Base-by-base conservation (phyloP, 331 rosid species). In the Spiraea crenata region DNA sequence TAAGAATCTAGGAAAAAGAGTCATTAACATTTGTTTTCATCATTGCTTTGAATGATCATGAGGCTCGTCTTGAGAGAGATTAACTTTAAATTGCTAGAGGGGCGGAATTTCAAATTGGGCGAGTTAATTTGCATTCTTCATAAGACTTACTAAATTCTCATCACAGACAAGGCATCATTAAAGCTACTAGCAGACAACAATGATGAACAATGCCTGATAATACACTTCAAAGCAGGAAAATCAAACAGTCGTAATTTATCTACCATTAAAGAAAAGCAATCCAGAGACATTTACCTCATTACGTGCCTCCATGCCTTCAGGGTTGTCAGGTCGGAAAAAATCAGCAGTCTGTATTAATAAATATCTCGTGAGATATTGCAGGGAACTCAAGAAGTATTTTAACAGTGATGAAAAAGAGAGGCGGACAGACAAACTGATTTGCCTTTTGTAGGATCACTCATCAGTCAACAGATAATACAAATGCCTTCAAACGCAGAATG, bases 231-330 rank as follows among this genome's bases (percentile, higher is more conserved):
- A 6, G 42, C 42, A 16, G 15, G 14, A 19, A 31, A 72, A 65
- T 6, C 49, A 58, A 42, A 37, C 5, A 25, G 35, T 31, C 10
- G 38, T 39, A 16, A 31, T 7, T 15, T 25, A 47, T 66, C 59
- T 70, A 67, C 73, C 59, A 40, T 65, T 72, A 64, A 48, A 51
- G 7, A 60, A 12, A 57, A 38, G 9, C 56, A 56, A 31, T 62
- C 57, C 57, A 68, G 49, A 39, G 63, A 79, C 56, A 81, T 42
- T 77, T 84, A 91, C 99, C 97, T 95, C 99, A 77, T 95, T 89
- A 44, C 99, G 99, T 20, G 99, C 97, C 75, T 95, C 99, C 57
- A 89, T 69, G 70, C 99, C 99, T 83, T 95, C 97, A 9, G 97
- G 92, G 83, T 95, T 95, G 78, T 95, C 99, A 71, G 97, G 89